Base-by-base conservation (phyloP, 257 asterid genomes). In the Salvia rosmarinus region DNA sequence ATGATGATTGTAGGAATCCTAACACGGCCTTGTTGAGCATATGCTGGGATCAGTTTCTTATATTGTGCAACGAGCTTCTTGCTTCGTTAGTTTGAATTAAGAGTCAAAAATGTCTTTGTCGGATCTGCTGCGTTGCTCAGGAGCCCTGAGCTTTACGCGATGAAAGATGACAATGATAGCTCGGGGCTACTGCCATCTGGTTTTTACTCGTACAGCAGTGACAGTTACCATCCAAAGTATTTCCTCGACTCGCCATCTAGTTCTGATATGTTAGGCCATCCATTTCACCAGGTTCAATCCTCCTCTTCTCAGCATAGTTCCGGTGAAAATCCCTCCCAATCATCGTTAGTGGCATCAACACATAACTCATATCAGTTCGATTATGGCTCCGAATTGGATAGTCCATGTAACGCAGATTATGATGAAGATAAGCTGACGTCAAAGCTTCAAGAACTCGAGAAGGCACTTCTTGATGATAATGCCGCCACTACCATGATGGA, bases 371-470 rank as follows among this genome's bases (percentile, higher is more conserved):
- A 35, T 65, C 63, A 6, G 14, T 16, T 71, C 51, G 7, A 52
- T 20, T 47, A 49, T 6, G 50, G 25, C 55, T 63, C 65, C 5
- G 91, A 81, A 70, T 78, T 78, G 66, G 80, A 74, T 62, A 68
- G 51, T 70, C 89, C 88, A 2, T 87, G 73, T 39, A 73, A 72
- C 42, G 16, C 79, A 47, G 80, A 82, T 61, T 89, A 50, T 13
- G 86, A 88, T 55, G 91, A 89, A 73, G 89, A 85, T 54, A 77
- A 69, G 79, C 67, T 94, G 83, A 85, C 84, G 55, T 63, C 82
- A 35, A 94, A 94, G 88, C 83, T 94, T 34, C 89, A 84, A 80
- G 99, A 94, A 83, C 85, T 94, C 35, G 99, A 94, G 80, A 81
- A 83, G 76, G 99, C 82, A 7, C 99, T 94, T 62, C 82, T 84